A percentile compares a stretch with the other conserved stretches of the same genome.
phyloP scores from a whole-genome alignment of 2,329 filamentous ascomycete genomes.

The Exophiala sideris region DNA sequence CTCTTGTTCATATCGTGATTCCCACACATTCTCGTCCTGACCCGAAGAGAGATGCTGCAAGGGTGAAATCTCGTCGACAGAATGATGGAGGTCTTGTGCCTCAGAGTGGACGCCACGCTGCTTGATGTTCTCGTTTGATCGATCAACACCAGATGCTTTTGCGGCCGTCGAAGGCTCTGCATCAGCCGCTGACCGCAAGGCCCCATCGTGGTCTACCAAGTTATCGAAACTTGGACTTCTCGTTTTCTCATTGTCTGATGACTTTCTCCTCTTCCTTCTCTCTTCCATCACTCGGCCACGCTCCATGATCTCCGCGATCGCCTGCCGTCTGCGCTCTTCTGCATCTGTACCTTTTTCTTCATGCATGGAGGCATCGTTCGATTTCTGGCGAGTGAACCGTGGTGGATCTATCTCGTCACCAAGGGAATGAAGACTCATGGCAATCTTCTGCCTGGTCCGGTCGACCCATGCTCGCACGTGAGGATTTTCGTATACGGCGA shows the following conservation, averaged over 20 bases:
- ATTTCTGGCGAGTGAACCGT: slow-evolving; percentile 31
- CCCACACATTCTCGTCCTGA: slow-evolving; percentile 13
- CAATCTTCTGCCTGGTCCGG: slow-evolving; percentile 59
- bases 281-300: slow-evolving; percentile 41
- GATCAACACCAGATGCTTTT: slow-evolving; percentile 10
- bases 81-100: not conserved
- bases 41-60: not conserved
- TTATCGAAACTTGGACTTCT: slow-evolving; percentile 40
- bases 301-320: slow-evolving; percentile 45
- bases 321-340: slow-evolving; percentile 42
- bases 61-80: not conserved
- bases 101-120: slow-evolving; percentile 3
- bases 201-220: slow-evolving; percentile 34
- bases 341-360: slow-evolving; percentile 45
- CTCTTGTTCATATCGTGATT: slow-evolving; percentile 28
- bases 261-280: slow-evolving; percentile 31
- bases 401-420: slow-evolving; percentile 58
- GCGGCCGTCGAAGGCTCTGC: not conserved
- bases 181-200: not conserved
- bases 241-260: slow-evolving; percentile 16
- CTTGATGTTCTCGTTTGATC: not conserved
- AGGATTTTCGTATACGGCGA: slow-evolving; percentile 63
- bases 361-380: slow-evolving; percentile 47
- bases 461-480: slow-evolving; percentile 62
- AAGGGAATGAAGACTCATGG: slow-evolving; percentile 56